These are phyloP conservation scores for Sugiyamaella valdiviana DNA, from an alignment of 805 yeast species.

Conservation along the genomic window DNA sequence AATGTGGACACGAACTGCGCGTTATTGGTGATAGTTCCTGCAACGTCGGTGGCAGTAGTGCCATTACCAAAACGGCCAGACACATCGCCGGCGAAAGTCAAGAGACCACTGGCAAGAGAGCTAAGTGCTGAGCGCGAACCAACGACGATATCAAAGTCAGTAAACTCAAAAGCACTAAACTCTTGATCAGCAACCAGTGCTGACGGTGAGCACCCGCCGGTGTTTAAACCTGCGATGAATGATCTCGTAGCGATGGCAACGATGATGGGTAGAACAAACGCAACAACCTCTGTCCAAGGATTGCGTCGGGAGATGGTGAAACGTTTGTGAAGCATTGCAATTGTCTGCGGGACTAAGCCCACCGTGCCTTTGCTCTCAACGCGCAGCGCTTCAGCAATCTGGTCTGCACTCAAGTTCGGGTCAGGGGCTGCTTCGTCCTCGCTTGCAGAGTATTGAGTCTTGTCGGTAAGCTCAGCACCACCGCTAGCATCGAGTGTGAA, in stretches of 20 bases:
- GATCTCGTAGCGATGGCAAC: constrained; percentile 27
- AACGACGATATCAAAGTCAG: constrained; percentile 9
- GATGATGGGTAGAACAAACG: constrained; percentile 28
- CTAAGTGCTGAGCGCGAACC: constrained; percentile 13
- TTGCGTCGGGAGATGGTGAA: constrained; percentile 25
- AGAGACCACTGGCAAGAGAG: constrained; percentile 7
- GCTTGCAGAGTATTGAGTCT: not conserved
- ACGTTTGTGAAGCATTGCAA: constrained; percentile 30
- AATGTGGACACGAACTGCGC: constrained; percentile 17
- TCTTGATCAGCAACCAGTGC: constrained; percentile 11
- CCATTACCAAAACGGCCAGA: constrained; percentile 8
- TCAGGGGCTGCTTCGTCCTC: constrained; percentile 1
- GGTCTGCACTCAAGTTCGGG: not conserved
- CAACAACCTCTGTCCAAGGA: constrained; percentile 26
- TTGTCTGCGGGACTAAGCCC: constrained; percentile 22
- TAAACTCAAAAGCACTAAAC: constrained; percentile 13
- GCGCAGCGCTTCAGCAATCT: constrained; percentile 9
- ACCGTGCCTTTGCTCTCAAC: constrained; percentile 12
- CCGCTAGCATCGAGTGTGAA: constrained; percentile 1
- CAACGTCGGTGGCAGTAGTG: constrained; percentile 1
- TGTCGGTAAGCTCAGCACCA: not conserved
- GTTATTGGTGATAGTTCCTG: constrained; percentile 2
- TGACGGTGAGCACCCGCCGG: constrained; percentile 18
- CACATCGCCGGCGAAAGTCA: constrained; percentile 12
- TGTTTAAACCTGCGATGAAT: constrained; percentile 18